Base-by-base conservation (phyloP, 805 yeast genomes). In the Blastobotrys attinorum region DNA sequence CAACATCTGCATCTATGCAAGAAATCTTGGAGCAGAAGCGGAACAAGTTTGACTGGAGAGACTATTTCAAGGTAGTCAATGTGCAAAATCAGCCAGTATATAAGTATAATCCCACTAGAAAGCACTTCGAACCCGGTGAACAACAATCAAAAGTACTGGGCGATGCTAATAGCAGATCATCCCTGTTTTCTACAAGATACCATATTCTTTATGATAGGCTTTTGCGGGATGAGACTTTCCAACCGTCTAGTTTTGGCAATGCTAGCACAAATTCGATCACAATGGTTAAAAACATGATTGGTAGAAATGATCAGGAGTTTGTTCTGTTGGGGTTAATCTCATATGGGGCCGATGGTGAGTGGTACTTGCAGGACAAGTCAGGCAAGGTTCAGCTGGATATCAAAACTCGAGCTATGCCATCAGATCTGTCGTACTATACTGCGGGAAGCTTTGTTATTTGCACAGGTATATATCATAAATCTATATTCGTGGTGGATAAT, bases 221-320 rank as follows among this genome's bases (percentile, higher is more conserved):
- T 3, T 65, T 81, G 43, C 70, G 97, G 48, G 83, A 84, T 60
- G 94, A 84, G 40, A 67, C 70, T 50, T 88, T 87, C 56, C 88
- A 81, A 55, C 69, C 72, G 29, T 58, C 74, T 3, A 3, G 43
- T 57, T 7, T 75, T n/a, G 38, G 29, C 13, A n/a, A 20, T 22
- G 20, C 32, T 4, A 37, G 18, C 3, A 20, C 29, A 11, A 49
- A 53, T 21, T 46, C 72, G 3, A 67, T 90, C 37, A 84, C 95
- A 0, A 69, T 77, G 32, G 79, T 92, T 43, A 89, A 89, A 55
- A 89, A 89, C 60, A 66, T 92, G 46, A 60, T 92, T 22, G 99
- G 98, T 23, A 67, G 96, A 43, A 83, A 83, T 54, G 90, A 90
- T 3, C 70, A 75, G 42, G 71, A 76, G 45, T 92, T 92, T 57